phyloP scores from a whole-genome alignment of 2,329 filamentous ascomycete species.

The Akanthomyces lecanii region DNA sequence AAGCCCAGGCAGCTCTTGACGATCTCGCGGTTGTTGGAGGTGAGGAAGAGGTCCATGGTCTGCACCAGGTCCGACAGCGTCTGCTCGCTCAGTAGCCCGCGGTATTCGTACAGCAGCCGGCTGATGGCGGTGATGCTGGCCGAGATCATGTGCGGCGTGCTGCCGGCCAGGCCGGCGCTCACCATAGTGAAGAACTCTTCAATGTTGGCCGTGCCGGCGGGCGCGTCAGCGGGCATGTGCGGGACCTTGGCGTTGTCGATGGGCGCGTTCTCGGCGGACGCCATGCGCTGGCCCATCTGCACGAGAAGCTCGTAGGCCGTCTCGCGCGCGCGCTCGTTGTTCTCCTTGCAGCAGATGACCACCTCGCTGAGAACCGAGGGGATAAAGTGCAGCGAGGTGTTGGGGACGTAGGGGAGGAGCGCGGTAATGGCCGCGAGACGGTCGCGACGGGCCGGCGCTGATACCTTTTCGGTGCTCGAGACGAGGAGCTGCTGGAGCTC shows the following conservation, averaged over 20 bases:
- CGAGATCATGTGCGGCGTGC: conserved; percentile 94
- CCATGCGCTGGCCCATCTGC: conserved; percentile 79
- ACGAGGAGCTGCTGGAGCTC: conserved; percentile 83
- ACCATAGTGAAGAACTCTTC: conserved; percentile 99
- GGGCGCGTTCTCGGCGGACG: conserved; percentile 57
- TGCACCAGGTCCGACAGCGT: conserved; percentile 82
- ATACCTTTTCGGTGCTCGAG: conserved; percentile 75
- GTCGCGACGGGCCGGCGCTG: conserved; percentile 80
- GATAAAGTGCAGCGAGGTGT: conserved; percentile 83
- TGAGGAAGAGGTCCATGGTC: conserved; percentile 93
- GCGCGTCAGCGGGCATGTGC: conserved; percentile 78
- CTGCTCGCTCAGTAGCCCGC: conserved; percentile 60
- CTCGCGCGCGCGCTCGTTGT: conserved; percentile 89
- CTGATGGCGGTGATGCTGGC: conserved; percentile 94
- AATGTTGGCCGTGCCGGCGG: conserved; percentile 71
- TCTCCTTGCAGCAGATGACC: conserved; percentile 94
- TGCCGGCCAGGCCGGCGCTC: conserved; percentile 86
- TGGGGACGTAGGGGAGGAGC: conserved; percentile 73
- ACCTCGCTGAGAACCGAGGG: conserved; percentile 88
- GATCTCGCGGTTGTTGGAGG: conserved; percentile 94
- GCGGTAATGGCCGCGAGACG: conserved; percentile 77
- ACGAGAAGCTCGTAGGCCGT: conserved; percentile 88
- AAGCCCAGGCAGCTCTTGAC: conserved; percentile 93
- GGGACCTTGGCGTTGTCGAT: conserved; percentile 85
- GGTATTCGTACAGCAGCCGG: conserved; percentile 90